These are phyloP conservation scores for Rubus idaeus DNA, from an alignment of 306 rosid species.

Conservation along the genomic window DNA sequence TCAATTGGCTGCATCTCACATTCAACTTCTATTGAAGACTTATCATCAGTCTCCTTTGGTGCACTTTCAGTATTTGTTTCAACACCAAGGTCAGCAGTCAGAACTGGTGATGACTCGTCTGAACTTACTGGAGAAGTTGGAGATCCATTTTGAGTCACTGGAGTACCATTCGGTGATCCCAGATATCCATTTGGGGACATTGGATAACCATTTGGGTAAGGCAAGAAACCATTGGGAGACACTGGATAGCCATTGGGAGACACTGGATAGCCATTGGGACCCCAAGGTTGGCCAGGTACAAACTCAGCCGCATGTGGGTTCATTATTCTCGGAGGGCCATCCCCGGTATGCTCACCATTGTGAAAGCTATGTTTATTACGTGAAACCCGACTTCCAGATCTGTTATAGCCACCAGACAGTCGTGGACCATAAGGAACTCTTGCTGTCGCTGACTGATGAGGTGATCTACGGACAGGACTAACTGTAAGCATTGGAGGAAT, in stretches of 20 bases:
- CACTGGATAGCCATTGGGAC: constrained; percentile 68
- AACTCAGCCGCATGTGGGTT: constrained; percentile 95
- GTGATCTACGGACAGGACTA: constrained; percentile 79
- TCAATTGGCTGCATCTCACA: constrained; percentile 46
- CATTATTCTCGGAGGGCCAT: constrained; percentile 82
- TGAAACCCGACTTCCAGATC: constrained; percentile 77
- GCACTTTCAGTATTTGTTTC: constrained; percentile 36
- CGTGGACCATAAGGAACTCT: constrained; percentile 98
- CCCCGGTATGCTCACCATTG: constrained; percentile 54
- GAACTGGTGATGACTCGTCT: constrained; percentile 42
- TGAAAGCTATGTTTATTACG: constrained; percentile 59
- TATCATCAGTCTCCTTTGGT: constrained; percentile 38
- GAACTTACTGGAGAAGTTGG: constrained; percentile 55
- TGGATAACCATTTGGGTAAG: constrained; percentile 56
- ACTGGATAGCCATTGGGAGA: constrained; percentile 75
- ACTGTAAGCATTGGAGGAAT: constrained; percentile 81
- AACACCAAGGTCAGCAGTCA: constrained; percentile 33
- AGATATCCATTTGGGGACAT: constrained; percentile 66
- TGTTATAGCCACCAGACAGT: constrained; percentile 79
- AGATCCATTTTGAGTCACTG: constrained; percentile 51
- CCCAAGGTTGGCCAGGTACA: constrained; percentile 86
- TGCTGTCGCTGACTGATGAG: constrained; percentile 95
- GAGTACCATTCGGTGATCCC: constrained; percentile 43
- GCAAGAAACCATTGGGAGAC: constrained; percentile 62
- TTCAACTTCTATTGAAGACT: constrained; percentile 31